These are phyloP conservation scores for Xylariomycetidae sp. DNA, from an alignment of 2,329 filamentous ascomycete species.

Conservation along the genomic window DNA sequence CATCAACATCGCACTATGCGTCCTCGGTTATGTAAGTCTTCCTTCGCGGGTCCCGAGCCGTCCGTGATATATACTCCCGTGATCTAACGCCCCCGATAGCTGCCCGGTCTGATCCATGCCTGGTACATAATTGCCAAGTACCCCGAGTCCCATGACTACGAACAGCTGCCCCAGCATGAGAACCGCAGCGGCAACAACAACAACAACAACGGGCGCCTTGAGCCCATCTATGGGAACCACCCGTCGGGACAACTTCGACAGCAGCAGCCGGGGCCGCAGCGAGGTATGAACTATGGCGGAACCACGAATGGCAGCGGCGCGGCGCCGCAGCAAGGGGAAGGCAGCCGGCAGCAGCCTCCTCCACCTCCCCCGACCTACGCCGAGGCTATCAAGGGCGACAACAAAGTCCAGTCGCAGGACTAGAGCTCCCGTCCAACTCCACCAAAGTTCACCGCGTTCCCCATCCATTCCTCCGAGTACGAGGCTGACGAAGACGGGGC, in stretches of 20 bases:
- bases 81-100: constrained; percentile 26
- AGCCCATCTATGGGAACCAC: constrained; percentile 22
- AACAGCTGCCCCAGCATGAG: constrained; percentile 53
- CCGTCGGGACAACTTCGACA: constrained; percentile 22
- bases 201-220: constrained; percentile 26
- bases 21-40: constrained; percentile 58
- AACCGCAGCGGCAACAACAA: constrained; percentile 29
- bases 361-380: constrained; percentile 76
- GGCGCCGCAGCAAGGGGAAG: constrained; percentile 22
- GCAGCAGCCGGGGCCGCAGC: constrained; percentile 27
- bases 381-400: constrained; percentile 81
- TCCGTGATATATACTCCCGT: constrained; percentile 12
- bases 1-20: constrained; percentile 90
- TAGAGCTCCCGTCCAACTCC: too few relatives aligned
- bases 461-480: too few relatives aligned
- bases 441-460: too few relatives aligned
- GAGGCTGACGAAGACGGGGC: too few relatives aligned
- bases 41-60: neutral
- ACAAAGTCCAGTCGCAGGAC: constrained; percentile 77
- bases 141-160: constrained; percentile 75
- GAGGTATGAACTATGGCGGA: constrained; percentile 45
- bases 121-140: constrained; percentile 97
- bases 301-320: constrained; percentile 19
- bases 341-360: constrained; percentile 1
- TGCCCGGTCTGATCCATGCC: constrained; percentile 87